Percentiles rank a stretch among this genome's conserved stretches.
Evolutionary conservation across 441 rosid genomes (phyloP).

Genomic region (Populus hybrid): DNA sequence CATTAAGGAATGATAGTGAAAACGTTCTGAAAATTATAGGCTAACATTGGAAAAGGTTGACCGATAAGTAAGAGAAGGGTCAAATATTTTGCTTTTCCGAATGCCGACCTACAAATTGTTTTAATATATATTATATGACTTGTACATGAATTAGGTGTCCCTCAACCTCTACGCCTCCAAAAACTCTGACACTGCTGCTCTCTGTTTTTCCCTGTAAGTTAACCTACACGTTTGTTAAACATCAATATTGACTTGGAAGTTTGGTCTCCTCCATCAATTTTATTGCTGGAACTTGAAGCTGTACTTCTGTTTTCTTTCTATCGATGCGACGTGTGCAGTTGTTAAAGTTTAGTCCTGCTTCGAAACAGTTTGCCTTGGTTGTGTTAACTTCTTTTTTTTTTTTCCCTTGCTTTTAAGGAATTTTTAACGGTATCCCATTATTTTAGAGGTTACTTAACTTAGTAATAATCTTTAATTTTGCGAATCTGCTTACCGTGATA

Average conservation of each 20-base stretch:
- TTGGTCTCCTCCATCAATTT: not conserved
- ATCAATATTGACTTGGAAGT: not conserved
- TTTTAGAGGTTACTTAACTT: not conserved
- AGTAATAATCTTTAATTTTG: not conserved
- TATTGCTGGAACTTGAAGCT: not conserved
- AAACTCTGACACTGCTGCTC: not conserved
- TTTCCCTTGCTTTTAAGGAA: not conserved
- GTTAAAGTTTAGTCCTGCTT: not conserved
- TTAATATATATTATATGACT: not conserved
- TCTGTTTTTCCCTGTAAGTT: not conserved
- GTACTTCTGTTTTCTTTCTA: not conserved
- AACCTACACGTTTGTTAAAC: not conserved
- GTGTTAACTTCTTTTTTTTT: not conserved
- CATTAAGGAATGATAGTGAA: not conserved
- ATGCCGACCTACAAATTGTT: not conserved
- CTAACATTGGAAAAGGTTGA: not conserved
- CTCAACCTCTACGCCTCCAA: not conserved
- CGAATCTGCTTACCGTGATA: not conserved
- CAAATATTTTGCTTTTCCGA: not conserved
- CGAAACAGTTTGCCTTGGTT: not conserved
- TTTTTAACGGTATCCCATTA: not conserved
- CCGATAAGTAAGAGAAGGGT: not conserved
- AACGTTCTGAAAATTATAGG: not conserved
- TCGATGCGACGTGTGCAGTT: not conserved
- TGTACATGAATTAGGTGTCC: not conserved